Conservation (phyloP, 768 basidiomycete species). For the Crassisporium funariophilum region DNA sequence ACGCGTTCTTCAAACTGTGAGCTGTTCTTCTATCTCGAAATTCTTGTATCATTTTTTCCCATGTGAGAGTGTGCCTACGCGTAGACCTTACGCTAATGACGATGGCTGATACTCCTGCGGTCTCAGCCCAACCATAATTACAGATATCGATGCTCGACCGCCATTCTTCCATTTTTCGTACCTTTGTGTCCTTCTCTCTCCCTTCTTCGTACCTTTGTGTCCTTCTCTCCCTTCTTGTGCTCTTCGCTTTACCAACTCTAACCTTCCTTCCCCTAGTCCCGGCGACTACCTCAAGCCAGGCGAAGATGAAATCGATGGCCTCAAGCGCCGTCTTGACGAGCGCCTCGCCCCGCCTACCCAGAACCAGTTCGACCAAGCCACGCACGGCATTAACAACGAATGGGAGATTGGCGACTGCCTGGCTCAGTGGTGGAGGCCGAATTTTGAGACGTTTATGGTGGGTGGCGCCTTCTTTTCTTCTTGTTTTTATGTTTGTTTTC, state of each 20-base stretch:
- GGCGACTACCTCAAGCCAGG: slow-evolving; percentile 99
- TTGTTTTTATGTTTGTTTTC: neutral
- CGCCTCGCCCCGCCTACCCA: slow-evolving; percentile 81
- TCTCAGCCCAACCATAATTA: no score
- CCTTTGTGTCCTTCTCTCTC: neutral
- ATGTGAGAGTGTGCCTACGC: no score
- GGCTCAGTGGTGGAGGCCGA: slow-evolving; percentile 98
- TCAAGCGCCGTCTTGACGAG: slow-evolving; percentile 87
- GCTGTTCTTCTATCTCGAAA: slow-evolving; percentile 28
- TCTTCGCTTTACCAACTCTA: slow-evolving; percentile 1
- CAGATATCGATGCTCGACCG: no score
- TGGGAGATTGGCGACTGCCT: slow-evolving; percentile 98
- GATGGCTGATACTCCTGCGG: no score
- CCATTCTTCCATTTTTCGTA: neutral
- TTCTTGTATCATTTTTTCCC: no score
- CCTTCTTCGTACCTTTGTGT: slow-evolving; percentile 3
- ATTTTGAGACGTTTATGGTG: slow-evolving; percentile 99
- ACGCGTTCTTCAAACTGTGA: slow-evolving; percentile 98
- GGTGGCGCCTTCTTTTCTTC: slow-evolving; percentile 29
- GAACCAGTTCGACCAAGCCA: slow-evolving; percentile 67
- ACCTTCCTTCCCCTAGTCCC: slow-evolving; percentile 53
- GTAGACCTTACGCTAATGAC: no score
- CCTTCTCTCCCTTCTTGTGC: slow-evolving; percentile 3
- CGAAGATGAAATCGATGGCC: slow-evolving; percentile 89
- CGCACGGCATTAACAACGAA: slow-evolving; percentile 79